phyloP scores from a whole-genome alignment of 768 basidiomycete species.

The Austroboletus eburneus region DNA sequence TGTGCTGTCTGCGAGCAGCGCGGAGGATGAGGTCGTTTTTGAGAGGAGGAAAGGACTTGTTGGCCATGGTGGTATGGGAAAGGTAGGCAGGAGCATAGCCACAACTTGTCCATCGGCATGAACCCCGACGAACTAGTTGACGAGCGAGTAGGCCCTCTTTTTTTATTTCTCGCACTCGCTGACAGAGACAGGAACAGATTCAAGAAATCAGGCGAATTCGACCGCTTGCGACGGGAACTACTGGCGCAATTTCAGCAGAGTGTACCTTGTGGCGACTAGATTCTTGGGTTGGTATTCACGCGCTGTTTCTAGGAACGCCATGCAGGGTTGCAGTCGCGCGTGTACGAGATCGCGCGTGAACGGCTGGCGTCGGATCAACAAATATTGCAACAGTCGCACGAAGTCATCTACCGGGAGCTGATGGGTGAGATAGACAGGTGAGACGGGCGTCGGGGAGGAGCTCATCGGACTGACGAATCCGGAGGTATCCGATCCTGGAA shows the following conservation, averaged over 20 bases:
- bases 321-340: slow-evolving; percentile 49
- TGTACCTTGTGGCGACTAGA: slow-evolving; percentile 35
- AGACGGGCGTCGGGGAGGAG: background rate
- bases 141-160: slow-evolving; percentile 45
- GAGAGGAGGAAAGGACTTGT: slow-evolving; percentile 63
- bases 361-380: slow-evolving; percentile 52
- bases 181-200: slow-evolving; percentile 41
- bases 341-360: slow-evolving; percentile 59
- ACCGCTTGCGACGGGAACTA: slow-evolving; percentile 63
- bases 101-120: slow-evolving; percentile 39
- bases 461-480: background rate
- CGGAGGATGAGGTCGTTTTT: slow-evolving; percentile 86
- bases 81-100: background rate
- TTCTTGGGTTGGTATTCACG: background rate
- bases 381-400: slow-evolving; percentile 48
- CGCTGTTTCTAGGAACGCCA: slow-evolving; percentile 44
- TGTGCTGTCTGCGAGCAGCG: slow-evolving; percentile 86
- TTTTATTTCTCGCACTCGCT: background rate
- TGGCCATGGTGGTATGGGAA: slow-evolving; percentile 28
- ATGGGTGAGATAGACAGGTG: slow-evolving; percentile 72
- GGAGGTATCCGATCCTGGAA: slow-evolving; percentile 63
- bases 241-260: slow-evolving; percentile 57
- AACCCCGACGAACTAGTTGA: slow-evolving; percentile 61
- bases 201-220: slow-evolving; percentile 78
- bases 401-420: slow-evolving; percentile 54